These are phyloP conservation scores for Gnomoniopsis smithogilvyi DNA, from an alignment of 2,329 filamentous ascomycete genomes.

Conservation along the genomic window DNA sequence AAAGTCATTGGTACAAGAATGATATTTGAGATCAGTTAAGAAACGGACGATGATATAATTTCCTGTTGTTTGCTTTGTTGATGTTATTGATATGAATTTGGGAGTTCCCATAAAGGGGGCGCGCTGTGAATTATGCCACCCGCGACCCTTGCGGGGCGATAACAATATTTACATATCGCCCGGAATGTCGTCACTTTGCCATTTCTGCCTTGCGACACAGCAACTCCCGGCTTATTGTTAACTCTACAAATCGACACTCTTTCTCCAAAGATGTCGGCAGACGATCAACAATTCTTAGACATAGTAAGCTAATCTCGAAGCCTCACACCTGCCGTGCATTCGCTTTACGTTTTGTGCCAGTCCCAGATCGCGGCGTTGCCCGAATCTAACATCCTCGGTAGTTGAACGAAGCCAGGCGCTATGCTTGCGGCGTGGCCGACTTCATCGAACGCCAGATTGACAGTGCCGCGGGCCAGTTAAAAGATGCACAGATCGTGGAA, in stretches of 20 bases:
- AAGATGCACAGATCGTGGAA: constrained; percentile 55
- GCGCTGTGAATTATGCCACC: too few relatives aligned
- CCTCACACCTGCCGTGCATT: not conserved
- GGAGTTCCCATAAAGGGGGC: too few relatives aligned
- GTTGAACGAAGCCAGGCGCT: constrained; percentile 65
- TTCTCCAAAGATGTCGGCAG: constrained; percentile 19
- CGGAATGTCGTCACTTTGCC: too few relatives aligned
- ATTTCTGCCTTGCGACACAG: too few relatives aligned
- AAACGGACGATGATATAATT: too few relatives aligned
- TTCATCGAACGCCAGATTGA: constrained; percentile 82
- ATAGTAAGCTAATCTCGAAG: constrained; percentile 11
- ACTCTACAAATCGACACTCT: not conserved
- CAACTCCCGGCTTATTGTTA: too few relatives aligned
- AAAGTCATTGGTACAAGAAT: too few relatives aligned
- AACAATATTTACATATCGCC: too few relatives aligned
- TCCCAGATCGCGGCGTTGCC: not conserved
- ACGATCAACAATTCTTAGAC: constrained; percentile 23
- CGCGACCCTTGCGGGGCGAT: too few relatives aligned
- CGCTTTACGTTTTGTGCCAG: not conserved
- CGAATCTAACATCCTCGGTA: constrained; percentile 24
- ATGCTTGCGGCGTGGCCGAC: constrained; percentile 71
- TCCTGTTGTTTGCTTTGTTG: too few relatives aligned
- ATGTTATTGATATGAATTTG: too few relatives aligned
- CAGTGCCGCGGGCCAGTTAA: constrained; percentile 64
- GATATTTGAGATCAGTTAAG: too few relatives aligned